Base-by-base conservation (phyloP, 2,329 filamentous ascomycete genomes). In the Remersonia thermophila region DNA sequence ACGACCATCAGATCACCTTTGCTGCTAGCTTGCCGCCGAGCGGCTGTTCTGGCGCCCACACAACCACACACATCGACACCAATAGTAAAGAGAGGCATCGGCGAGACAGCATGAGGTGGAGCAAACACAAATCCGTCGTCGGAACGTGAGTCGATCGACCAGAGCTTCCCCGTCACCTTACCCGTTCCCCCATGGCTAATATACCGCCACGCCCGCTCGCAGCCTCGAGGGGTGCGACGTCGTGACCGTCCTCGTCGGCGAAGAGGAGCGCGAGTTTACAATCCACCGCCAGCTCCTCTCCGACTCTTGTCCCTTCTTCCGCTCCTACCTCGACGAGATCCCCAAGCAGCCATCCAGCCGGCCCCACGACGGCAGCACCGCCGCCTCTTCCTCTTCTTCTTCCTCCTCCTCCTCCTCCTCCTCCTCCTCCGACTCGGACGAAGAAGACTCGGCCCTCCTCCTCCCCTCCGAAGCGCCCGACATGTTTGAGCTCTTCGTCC, bases 401-500 rank as follows among this genome's bases (percentile, higher is more conserved):
- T n/a, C n/a, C n/a, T n/a, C n/a, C n/a, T n/a, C n/a, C n/a, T n/a
- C n/a, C n/a, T n/a, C n/a, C n/a, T 43, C 43, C 18, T 42, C 34
- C 9, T 38, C 33, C 12, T 12, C 33, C 10, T 32, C 26, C 15
- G 34, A 31, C 20, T 38, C 41, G 10, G 46, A 45, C n/a, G 39
- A 41, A 2, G 40, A 43, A 13, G 45, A 45, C 27, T 40, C 42
- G 2, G 45, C 51, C 26, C 47, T 63, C 25, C 57, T 53, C 50
- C 54, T 64, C 4, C 61, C 66, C 0, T 57, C 59, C 41, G 66
- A 73, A 50, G 61, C 61, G 1, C 55, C 66, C 13, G 56, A 64
- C 48, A 68, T 70, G 60, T 71, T 73, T 47, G 61, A 63, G 46
- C 56, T 71, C 26, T 71, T 72, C 47, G 57, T 66, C 30, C 55